These are phyloP conservation scores for Populus trichocarpa DNA, from an alignment of 441 rosid species.

Conservation along the genomic window DNA sequence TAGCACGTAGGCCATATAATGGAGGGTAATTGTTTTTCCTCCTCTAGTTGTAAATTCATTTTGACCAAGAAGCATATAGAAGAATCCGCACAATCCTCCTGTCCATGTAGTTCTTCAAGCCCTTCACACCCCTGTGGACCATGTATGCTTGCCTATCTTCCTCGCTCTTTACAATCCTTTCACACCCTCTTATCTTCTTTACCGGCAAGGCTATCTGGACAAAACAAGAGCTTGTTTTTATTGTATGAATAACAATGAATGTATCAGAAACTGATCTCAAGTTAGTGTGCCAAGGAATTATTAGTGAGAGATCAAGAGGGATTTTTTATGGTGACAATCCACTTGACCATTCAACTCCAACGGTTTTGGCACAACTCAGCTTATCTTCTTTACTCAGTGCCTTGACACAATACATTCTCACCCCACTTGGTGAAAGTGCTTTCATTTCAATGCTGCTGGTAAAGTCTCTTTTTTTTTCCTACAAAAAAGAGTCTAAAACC, in stretches of 20 bases:
- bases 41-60: not conserved
- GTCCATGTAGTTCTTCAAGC: not conserved
- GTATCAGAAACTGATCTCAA: not conserved
- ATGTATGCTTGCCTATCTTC: not conserved
- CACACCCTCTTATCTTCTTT: not conserved
- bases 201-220: not conserved
- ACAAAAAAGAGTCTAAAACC: not conserved
- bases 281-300: constrained; percentile 5
- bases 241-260: not conserved
- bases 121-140: not conserved
- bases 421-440: constrained; percentile 28
- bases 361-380: constrained; percentile 20
- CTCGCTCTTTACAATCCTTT: not conserved
- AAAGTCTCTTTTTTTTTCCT: not conserved
- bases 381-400: constrained; percentile 9
- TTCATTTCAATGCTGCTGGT: constrained; percentile 30
- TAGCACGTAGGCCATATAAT: not conserved
- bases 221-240: not conserved
- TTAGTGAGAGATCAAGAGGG: constrained; percentile 4
- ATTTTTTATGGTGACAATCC: constrained; percentile 18
- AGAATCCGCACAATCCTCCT: not conserved
- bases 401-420: constrained; percentile 17
- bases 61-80: not conserved
- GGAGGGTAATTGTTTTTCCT: not conserved
- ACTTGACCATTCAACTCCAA: not conserved